Percentiles rank a stretch among this genome's conserved stretches.
phyloP scores from a whole-genome alignment of 257 asterid species.

The Nicotiana tabacum region DNA sequence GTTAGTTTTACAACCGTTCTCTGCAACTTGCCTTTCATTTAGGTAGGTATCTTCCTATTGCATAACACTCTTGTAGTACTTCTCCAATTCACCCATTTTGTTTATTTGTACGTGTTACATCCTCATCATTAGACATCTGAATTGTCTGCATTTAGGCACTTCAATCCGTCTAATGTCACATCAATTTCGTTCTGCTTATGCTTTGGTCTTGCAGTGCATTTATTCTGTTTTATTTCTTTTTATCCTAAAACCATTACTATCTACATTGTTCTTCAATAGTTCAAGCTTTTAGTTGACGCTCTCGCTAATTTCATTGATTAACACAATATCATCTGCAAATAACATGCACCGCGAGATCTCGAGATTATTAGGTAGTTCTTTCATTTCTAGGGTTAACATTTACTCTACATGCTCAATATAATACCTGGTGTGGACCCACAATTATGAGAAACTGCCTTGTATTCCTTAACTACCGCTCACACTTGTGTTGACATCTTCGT shows the following conservation, averaged over 20 bases:
- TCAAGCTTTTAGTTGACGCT: neutral
- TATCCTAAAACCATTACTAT: neutral
- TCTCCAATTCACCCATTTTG: neutral
- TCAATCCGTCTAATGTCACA: neutral
- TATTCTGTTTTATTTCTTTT: neutral
- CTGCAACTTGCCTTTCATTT: neutral
- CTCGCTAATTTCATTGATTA: neutral
- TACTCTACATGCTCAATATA: neutral
- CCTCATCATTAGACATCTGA: neutral
- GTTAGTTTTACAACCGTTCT: neutral
- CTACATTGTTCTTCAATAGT: neutral
- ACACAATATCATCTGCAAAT: neutral
- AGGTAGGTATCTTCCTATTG: neutral
- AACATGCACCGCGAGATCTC: neutral
- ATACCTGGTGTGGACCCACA: neutral
- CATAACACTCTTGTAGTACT: neutral
- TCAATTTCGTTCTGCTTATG: conserved; percentile 13
- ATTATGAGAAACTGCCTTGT: neutral
- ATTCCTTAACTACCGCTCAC: neutral
- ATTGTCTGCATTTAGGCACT: neutral
- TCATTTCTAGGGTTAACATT: neutral
- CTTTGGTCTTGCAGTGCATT: neutral
- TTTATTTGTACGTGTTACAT: neutral
- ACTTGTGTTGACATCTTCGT: neutral
- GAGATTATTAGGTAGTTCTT: neutral